Evolutionary conservation across 805 yeast species (phyloP).

Genomic region (Monosporozyma siamensis): DNA sequence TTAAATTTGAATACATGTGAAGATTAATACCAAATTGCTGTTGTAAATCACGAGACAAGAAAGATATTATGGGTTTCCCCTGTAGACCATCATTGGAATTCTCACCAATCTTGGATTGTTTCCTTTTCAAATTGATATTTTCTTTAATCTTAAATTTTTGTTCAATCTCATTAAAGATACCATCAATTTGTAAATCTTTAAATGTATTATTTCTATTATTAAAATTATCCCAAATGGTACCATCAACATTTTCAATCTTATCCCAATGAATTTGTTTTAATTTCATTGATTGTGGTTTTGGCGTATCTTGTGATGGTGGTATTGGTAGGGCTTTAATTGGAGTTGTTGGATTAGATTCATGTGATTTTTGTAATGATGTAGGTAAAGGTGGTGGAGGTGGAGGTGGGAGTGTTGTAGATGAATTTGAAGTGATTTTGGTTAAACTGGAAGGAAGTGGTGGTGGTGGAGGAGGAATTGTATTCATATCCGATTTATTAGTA

Average conservation of each 20-base stretch:
- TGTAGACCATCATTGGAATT: conserved; percentile 34
- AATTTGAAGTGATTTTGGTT: neutral
- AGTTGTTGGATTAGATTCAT: neutral
- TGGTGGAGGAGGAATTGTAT: conserved; percentile 31
- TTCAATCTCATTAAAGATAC: conserved; percentile 60
- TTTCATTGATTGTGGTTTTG: conserved; percentile 35
- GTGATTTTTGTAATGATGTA: conserved; percentile 9
- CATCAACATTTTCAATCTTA: conserved; percentile 46
- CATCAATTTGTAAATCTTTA: conserved; percentile 43
- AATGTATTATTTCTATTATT: conserved; percentile 34
- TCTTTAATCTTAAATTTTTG: conserved; percentile 45
- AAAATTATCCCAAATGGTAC: conserved; percentile 54
- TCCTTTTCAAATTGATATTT: conserved; percentile 26
- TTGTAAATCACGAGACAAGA: conserved; percentile 60
- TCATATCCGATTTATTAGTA: conserved; percentile 4
- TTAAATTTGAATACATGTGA: conserved; percentile 46
- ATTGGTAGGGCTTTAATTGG: conserved; percentile 12
- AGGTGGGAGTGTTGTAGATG: neutral
- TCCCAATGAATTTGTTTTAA: conserved; percentile 82
- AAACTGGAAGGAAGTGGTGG: conserved; percentile 26
- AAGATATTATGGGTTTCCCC: conserved; percentile 36
- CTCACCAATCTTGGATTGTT: conserved; percentile 18
- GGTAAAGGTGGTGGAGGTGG: conserved; percentile 21
- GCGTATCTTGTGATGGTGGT: conserved; percentile 20
- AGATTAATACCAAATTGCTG: conserved; percentile 76